Percentiles rank a stretch among this genome's conserved stretches.
These are phyloP conservation scores for Mycena albidolilacea DNA, from an alignment of 768 basidiomycete genomes.

Conservation along the genomic window DNA sequence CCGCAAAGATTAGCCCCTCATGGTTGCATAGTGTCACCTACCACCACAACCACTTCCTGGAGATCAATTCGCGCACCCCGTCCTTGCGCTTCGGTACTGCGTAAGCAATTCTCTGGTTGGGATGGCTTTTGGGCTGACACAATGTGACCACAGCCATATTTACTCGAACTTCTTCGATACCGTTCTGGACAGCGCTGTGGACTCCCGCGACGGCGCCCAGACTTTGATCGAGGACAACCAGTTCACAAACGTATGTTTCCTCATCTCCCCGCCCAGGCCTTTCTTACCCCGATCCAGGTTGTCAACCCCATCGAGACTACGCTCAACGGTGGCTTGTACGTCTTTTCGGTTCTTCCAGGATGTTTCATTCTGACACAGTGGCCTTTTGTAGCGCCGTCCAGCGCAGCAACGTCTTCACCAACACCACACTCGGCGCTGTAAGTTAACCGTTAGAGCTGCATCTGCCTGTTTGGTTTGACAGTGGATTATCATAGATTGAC, in stretches of 20 bases:
- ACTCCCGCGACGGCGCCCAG: slow-evolving; percentile 38
- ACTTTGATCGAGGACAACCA: slow-evolving; percentile 37
- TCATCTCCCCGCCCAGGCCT: not conserved
- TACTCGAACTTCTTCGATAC: slow-evolving; percentile 37
- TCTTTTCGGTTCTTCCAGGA: not conserved
- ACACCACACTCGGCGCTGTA: slow-evolving; percentile 17
- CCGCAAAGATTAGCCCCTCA: not conserved
- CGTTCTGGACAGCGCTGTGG: slow-evolving; percentile 25
- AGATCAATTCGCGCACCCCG: slow-evolving; percentile 40
- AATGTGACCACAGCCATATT: slow-evolving; percentile 24
- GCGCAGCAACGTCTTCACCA: slow-evolving; percentile 36
- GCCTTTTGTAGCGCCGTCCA: slow-evolving; percentile 22
- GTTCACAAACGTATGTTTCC: slow-evolving; percentile 32
- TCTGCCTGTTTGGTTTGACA: slow-evolving; percentile 3
- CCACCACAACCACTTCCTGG: slow-evolving; percentile 39
- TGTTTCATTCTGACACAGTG: not conserved
- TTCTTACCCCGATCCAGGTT: slow-evolving; percentile 1
- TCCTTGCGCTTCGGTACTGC: slow-evolving; percentile 37
- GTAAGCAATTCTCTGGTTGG: not conserved
- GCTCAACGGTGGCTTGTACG: slow-evolving; percentile 38
- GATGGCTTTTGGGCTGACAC: not conserved
- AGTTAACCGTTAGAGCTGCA: not conserved
- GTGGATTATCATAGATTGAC: slow-evolving; percentile 18
- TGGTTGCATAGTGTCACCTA: slow-evolving; percentile 30
- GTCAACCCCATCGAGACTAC: slow-evolving; percentile 36